Evolutionary conservation across 2,329 filamentous ascomycete genomes (phyloP), one percentile per base, ranked within the genome.

Genomic region (Cercospora zeina): DNA sequence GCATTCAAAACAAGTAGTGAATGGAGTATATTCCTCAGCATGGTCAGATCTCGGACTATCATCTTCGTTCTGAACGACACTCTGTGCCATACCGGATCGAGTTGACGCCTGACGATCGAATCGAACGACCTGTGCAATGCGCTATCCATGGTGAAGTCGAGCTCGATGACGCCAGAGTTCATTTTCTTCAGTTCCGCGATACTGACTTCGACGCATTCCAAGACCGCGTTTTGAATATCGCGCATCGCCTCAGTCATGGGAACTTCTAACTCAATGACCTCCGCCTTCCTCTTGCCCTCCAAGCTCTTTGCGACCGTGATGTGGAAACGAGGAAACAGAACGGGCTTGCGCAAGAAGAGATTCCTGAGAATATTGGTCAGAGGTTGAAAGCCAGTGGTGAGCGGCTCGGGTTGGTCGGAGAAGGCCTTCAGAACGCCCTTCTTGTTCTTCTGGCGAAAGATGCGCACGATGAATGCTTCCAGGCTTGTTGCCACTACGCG

Each of bases 141-240:
- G 72, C 90, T 97, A 75, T 97, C 93, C 16, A 96, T 81, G 54
- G 91, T 97, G 93, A 93, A 97, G 72, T 97, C 93, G 87, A 97
- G 93, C 69, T 97, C 93, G 6, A 99, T 80, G 27, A 58, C 1
- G n/a, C 92, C 93, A 1, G 87, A 84, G 72, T 97, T 97, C 16
- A 87, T 85, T 77, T 96, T 97, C 74, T 93, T 96, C 47, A 99
- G 83, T 77, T 99, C 95, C 59, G 90, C 87, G 67, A 99, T 95
- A 73, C 92, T 96, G 68, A 91, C 88, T 76, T 97, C 93, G 16
- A 99, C 93, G 73, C 95, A 99, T 74, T 97, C 93, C 77, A 99
- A 85, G 63, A 97, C 89, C 27, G 95, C 93, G 66, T 90, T 93
- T 73, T 99, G 95, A 42, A 99, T 97, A 45, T 92, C 87, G 63